Conservation (phyloP, 1,284 basidiomycete genomes). For the Heimioporus punctisporus region DNA sequence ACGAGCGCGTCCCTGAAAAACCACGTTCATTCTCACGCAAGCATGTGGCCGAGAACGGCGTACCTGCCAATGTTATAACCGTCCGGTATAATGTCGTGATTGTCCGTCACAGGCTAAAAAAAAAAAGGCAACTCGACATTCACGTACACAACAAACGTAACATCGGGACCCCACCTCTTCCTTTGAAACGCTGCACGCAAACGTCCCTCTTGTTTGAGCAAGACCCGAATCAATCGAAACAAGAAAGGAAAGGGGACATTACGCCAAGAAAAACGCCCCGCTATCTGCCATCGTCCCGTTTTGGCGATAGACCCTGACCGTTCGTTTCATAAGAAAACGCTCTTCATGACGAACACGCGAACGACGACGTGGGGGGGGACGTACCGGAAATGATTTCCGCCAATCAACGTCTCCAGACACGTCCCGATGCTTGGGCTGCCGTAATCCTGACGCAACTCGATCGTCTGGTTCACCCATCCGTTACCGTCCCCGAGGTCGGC, state of each 20-base stretch:
- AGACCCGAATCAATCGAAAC: not conserved
- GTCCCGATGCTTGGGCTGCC: constrained; percentile 50
- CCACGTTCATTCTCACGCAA: not conserved
- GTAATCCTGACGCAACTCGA: constrained; percentile 65
- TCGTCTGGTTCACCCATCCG: constrained; percentile 47
- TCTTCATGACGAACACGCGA: not conserved
- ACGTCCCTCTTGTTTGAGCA: not conserved
- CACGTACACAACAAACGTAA: not conserved
- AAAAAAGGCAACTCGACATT: not conserved
- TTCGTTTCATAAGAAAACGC: too few relatives aligned
- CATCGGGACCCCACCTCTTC: constrained; percentile 46
- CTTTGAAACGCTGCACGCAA: constrained; percentile 57
- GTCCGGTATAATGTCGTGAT: constrained; percentile 53
- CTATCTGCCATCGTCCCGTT: constrained; percentile 57
- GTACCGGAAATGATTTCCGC: constrained; percentile 70
- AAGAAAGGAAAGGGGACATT: constrained; percentile 22
- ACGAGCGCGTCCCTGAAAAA: constrained; percentile 45
- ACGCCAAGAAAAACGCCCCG: constrained; percentile 69
- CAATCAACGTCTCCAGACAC: constrained; percentile 62
- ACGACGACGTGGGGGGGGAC: not conserved
- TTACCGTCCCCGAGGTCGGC: constrained; percentile 70
- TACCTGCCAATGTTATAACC: constrained; percentile 58
- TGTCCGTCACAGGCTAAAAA: constrained; percentile 37
- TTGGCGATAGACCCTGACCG: constrained; percentile 62
- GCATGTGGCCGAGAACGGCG: too few relatives aligned